Evolutionary conservation across 768 basidiomycete species (phyloP).

Genomic region (Hortiboletus flavorubellus): DNA sequence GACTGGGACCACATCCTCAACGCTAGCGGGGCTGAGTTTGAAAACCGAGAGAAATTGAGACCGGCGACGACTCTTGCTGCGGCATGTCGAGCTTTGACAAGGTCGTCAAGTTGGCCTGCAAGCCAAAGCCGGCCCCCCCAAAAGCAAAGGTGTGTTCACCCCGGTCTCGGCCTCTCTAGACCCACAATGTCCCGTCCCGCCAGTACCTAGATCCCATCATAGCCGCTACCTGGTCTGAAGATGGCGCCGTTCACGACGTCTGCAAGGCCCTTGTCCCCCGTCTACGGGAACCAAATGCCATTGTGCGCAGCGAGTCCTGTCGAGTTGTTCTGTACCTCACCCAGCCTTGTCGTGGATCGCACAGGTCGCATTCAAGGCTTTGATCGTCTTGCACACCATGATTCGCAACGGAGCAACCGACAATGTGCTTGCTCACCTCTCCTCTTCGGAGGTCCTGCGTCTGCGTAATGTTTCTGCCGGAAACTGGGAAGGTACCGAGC

Average conservation of each 20-base stretch:
- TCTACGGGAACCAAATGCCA: constrained; percentile 87
- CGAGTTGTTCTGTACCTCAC: neutral
- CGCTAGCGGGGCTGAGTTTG: constrained; percentile 27
- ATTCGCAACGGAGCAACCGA: constrained; percentile 96
- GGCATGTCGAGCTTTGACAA: constrained; percentile 81
- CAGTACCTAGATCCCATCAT: constrained; percentile 97
- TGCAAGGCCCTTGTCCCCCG: constrained; percentile 83
- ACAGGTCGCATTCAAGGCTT: constrained; percentile 96
- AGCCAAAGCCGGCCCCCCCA: constrained; percentile 93
- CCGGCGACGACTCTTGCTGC: neutral
- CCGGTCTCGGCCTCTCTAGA: neutral
- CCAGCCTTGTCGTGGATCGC: neutral
- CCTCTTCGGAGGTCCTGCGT: constrained; percentile 75
- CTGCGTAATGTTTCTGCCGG: constrained; percentile 77
- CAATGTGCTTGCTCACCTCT: constrained; percentile 82
- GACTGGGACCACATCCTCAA: neutral
- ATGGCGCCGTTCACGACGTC: constrained; percentile 90
- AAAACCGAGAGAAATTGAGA: constrained; percentile 12
- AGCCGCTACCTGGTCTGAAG: constrained; percentile 94
- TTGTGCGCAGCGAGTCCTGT: constrained; percentile 51
- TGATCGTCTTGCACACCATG: constrained; percentile 95
- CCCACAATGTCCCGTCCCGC: neutral
- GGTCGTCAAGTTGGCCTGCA: constrained; percentile 94
- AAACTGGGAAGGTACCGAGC: constrained; percentile 77
- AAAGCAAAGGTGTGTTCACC: constrained; percentile 76